Base-by-base conservation (phyloP, 2,329 filamentous ascomycete genomes). In the Chrysosporium queenslandicum region DNA sequence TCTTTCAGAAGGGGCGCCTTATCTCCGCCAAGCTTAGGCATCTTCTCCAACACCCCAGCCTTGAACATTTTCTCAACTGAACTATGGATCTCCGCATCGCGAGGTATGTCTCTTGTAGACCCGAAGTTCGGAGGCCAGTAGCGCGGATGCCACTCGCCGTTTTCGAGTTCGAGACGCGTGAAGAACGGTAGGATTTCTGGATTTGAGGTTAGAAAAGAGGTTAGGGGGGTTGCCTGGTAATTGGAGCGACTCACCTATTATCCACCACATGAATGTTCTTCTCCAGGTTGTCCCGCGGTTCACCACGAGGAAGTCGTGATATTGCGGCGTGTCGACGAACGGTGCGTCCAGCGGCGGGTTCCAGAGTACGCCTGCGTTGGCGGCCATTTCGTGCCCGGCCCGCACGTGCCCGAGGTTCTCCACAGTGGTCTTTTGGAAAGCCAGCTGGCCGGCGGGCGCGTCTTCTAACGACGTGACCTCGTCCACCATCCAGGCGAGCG, bases 401-500 rank as follows among this genome's bases (percentile, higher is more conserved):
- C 42, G 48, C 12, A 55, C 51, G 21, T 58, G 57, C 3, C 50
- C 51, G 21, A 53, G 50, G 16, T 53, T 27, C 9, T 57, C 55
- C 8, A 63, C 52, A 20, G 56, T 55, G 6, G 53, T 41, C 21
- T 56, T 46, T 29, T 57, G 50, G 29, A 64, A 64, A 4, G 53
- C 51, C 4, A 63, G 51, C 32, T 58, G 59, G 43, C 60, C 62
- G 0, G 61, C 58, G 1, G 61, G 57, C 12, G 46, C 37, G 29
- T 56, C 55, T 52, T 39, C 46, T 11, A 66, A 48, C 29, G 59
- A 57, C 8, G 59, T 52, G 3, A 77, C 62, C 56, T 77, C 75
- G 1, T 69, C 67, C 34, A 77, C 71, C 75, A 78, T 78, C 76
- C 76, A 78, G 7, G 69, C 70, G 1, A 78, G 64, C 1, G 76